These are phyloP conservation scores for Pichia sp. DNA, from an alignment of 1,139 yeast species.

Conservation along the genomic window DNA sequence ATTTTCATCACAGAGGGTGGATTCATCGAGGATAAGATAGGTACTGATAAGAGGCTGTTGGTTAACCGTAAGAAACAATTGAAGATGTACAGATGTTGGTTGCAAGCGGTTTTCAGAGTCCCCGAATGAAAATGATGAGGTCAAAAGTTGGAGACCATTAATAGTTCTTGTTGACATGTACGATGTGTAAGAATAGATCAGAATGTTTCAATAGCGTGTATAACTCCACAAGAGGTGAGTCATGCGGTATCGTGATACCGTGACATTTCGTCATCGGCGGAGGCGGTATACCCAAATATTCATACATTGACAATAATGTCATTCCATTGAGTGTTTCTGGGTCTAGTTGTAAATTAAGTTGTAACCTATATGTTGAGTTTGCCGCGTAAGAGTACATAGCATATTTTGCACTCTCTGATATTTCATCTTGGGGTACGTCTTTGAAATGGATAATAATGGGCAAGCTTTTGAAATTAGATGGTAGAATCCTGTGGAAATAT, in stretches of 20 bases:
- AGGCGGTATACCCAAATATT: too few species aligned
- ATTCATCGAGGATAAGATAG: conserved; percentile 67
- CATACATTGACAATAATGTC: too few species aligned
- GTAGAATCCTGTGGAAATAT: conserved; percentile 34
- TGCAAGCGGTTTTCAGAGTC: conserved; percentile 77
- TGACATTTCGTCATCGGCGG: too few species aligned
- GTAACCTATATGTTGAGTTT: too few species aligned
- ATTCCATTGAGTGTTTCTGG: too few species aligned
- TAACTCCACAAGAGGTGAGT: conserved; percentile 42
- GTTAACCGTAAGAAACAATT: conserved; percentile 88
- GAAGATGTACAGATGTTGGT: conserved; percentile 96
- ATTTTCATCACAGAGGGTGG: conserved; percentile 52
- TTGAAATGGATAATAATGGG: conserved; percentile 7
- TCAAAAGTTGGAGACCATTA: too few species aligned
- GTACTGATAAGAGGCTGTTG: conserved; percentile 81
- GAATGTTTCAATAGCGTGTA: conserved; percentile 50
- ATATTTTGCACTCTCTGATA: too few species aligned
- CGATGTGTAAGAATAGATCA: conserved; percentile 74
- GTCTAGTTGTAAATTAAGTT: too few species aligned
- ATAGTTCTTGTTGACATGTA: conserved; percentile 27
- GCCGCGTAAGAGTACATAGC: too few species aligned
- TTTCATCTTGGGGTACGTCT: too few species aligned
- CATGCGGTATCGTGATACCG: conserved; percentile 50
- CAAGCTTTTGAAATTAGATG: conserved; percentile 27
- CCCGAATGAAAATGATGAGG: too few species aligned